Evolutionary conservation across 495 filamentous ascomycete species (phyloP).

Genomic region (Penicillium paradoxum): DNA sequence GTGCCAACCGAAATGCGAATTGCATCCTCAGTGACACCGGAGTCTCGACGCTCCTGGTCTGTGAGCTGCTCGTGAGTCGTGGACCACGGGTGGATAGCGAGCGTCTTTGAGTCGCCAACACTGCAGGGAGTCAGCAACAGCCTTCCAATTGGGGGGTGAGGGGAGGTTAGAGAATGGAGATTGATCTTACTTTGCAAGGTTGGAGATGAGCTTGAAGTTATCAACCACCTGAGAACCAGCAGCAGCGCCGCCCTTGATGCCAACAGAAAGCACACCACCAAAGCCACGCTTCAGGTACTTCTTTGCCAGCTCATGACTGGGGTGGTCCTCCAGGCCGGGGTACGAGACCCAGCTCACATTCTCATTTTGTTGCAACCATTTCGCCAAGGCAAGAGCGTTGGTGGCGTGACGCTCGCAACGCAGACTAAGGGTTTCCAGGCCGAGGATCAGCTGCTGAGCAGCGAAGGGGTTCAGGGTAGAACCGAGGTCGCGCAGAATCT

Average conservation of each 20-base stretch:
- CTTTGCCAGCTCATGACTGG: slow-evolving; percentile 75
- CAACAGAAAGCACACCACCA: slow-evolving; percentile 89
- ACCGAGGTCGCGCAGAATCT: slow-evolving; percentile 87
- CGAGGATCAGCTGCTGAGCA: slow-evolving; percentile 89
- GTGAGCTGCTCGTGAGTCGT: slow-evolving; percentile 94
- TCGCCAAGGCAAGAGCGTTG: slow-evolving; percentile 77
- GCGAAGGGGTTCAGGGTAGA: slow-evolving; percentile 84
- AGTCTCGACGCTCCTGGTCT: slow-evolving; percentile 74
- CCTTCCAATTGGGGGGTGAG: neutral
- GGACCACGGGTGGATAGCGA: slow-evolving; percentile 94
- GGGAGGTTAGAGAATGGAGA: neutral
- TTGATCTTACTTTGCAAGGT: slow-evolving; percentile 68
- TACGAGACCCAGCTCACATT: slow-evolving; percentile 94
- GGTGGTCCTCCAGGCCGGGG: slow-evolving; percentile 79
- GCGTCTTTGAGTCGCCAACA: slow-evolving; percentile 71
- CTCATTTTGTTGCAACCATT: slow-evolving; percentile 77
- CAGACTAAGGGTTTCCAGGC: slow-evolving; percentile 85
- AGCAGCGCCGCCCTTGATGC: slow-evolving; percentile 79
- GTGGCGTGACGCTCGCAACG: slow-evolving; percentile 81
- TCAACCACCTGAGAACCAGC: slow-evolving; percentile 88
- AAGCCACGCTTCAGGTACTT: slow-evolving; percentile 85
- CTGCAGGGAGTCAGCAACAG: slow-evolving; percentile 27
- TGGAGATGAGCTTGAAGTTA: slow-evolving; percentile 90
- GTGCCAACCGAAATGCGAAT: slow-evolving; percentile 97
- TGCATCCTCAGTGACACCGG: slow-evolving; percentile 85